Percentiles rank a stretch among this genome's conserved stretches.
Evolutionary conservation across 345 rosid species (phyloP).

Genomic region (Microthlaspi erraticum): DNA sequence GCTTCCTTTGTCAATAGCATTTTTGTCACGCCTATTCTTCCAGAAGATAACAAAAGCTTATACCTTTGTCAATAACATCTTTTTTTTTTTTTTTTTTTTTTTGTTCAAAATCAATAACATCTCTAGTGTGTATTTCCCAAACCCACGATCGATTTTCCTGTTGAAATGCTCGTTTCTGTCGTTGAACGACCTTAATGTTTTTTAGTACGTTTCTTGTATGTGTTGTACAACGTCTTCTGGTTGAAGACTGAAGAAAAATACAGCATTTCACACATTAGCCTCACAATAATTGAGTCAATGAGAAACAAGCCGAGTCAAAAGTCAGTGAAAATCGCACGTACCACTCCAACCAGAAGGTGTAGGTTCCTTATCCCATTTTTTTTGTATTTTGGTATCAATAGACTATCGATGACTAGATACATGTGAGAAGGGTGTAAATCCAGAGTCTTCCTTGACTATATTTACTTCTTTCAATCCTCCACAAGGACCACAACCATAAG

Average conservation of each 20-base stretch:
- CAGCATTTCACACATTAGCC: conserved; percentile 28
- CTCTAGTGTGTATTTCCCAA: conserved; percentile 94
- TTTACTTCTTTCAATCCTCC: too few species aligned
- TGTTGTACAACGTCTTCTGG: conserved; percentile 84
- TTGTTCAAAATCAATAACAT: conserved; percentile 47
- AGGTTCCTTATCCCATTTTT: conserved; percentile 97
- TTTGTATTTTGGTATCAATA: conserved; percentile 58
- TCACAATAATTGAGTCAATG: neutral
- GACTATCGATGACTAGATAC: too few species aligned
- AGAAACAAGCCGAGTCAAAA: too few species aligned
- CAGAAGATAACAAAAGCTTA: too few species aligned
- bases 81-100: too few species aligned
- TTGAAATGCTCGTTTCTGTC: conserved; percentile 97
- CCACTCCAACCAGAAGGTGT: conserved; percentile 98
- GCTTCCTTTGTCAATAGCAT: too few species aligned
- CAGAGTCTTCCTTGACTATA: too few species aligned
- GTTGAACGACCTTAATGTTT: conserved; percentile 73
- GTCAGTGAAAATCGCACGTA: conserved; percentile 45
- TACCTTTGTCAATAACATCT: conserved; percentile 46
- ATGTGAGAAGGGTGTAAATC: too few species aligned
- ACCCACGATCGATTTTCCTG: conserved; percentile 96
- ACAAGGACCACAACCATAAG: too few species aligned
- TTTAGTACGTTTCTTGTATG: conserved; percentile 86
- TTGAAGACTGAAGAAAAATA: conserved; percentile 68
- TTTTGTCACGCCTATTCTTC: too few species aligned